phyloP scores from a whole-genome alignment of 805 yeast genomes.

The Lipomyces spencermartinsiae region DNA sequence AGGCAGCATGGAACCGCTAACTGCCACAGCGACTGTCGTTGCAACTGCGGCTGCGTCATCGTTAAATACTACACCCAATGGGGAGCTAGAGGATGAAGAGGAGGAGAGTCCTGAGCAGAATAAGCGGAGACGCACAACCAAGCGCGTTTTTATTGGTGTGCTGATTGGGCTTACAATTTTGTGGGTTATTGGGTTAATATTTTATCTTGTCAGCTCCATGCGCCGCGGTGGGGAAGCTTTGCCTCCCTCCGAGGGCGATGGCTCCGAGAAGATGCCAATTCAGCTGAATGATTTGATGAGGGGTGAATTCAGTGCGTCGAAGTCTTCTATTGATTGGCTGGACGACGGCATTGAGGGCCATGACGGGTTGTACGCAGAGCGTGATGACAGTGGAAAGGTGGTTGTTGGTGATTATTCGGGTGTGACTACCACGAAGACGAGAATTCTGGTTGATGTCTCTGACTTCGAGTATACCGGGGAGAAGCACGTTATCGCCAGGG shows the following conservation, averaged over 20 bases:
- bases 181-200: slow-evolving; percentile 32
- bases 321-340: slow-evolving; percentile 29
- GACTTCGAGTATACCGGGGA: slow-evolving; percentile 23
- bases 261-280: slow-evolving; percentile 15
- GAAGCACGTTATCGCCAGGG: slow-evolving; percentile 18
- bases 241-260: slow-evolving; percentile 13
- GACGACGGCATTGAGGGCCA: slow-evolving; percentile 37
- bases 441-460: slow-evolving; percentile 21
- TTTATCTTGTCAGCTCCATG: slow-evolving; percentile 26
- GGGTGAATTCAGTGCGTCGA: slow-evolving; percentile 31
- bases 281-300: slow-evolving; percentile 22
- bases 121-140: slow-evolving; percentile 18
- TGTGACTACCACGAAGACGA: slow-evolving; percentile 22
- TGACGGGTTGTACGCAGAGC: slow-evolving; percentile 36
- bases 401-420: slow-evolving; percentile 36
- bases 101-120: slow-evolving; percentile 7
- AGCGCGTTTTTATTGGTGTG: slow-evolving; percentile 29
- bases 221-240: slow-evolving; percentile 9
- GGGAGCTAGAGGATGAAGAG: neutral
- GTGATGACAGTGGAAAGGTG: slow-evolving; percentile 24
- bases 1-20: slow-evolving; percentile 3
- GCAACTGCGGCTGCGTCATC: slow-evolving; percentile 25
- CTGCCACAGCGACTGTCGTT: slow-evolving; percentile 11
- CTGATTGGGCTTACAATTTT: slow-evolving; percentile 21
- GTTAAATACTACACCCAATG: slow-evolving; percentile 1